Evolutionary conservation across 2,329 filamentous ascomycete genomes (phyloP).

Genomic region (Plectosphaerella sp.): DNA sequence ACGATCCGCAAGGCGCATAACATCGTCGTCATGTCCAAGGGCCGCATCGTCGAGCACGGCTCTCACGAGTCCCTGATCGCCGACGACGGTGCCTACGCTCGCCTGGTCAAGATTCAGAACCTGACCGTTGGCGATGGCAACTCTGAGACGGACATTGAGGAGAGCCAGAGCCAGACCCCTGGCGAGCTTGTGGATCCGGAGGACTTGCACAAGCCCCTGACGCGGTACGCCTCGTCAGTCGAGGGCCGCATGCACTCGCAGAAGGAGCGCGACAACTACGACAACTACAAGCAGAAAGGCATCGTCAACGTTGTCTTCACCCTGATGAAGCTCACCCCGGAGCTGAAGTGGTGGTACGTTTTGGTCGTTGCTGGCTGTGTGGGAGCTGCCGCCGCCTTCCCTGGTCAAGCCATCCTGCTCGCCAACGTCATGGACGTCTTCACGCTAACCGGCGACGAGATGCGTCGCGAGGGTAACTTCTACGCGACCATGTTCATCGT

Average conservation of each 20-base stretch:
- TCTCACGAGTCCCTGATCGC: slow-evolving; percentile 51
- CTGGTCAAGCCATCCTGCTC: slow-evolving; percentile 38
- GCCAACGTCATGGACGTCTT: slow-evolving; percentile 37
- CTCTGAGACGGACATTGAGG: slow-evolving; percentile 17
- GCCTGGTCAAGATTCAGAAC: slow-evolving; percentile 40
- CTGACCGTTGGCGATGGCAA: slow-evolving; percentile 23
- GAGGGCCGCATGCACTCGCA: slow-evolving; percentile 24
- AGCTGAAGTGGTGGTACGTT: slow-evolving; percentile 29
- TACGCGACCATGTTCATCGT: slow-evolving; percentile 53
- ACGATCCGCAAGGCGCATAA: slow-evolving; percentile 57
- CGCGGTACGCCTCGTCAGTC: slow-evolving; percentile 22
- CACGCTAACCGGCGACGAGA: slow-evolving; percentile 21
- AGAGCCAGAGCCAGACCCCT: not conserved
- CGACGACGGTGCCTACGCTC: slow-evolving; percentile 42
- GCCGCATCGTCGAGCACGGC: slow-evolving; percentile 54
- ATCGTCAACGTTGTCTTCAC: slow-evolving; percentile 23
- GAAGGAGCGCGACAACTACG: slow-evolving; percentile 31
- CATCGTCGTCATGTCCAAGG: slow-evolving; percentile 57
- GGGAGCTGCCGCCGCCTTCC: slow-evolving; percentile 28
- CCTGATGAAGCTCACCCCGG: slow-evolving; percentile 30
- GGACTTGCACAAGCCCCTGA: slow-evolving; percentile 23
- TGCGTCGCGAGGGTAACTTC: slow-evolving; percentile 40
- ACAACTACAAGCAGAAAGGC: slow-evolving; percentile 24
- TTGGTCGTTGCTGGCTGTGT: slow-evolving; percentile 22
- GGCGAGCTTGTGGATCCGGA: slow-evolving; percentile 5